Base-by-base conservation (phyloP, 140 eudicot genomes). In the Cichorium intybus region DNA sequence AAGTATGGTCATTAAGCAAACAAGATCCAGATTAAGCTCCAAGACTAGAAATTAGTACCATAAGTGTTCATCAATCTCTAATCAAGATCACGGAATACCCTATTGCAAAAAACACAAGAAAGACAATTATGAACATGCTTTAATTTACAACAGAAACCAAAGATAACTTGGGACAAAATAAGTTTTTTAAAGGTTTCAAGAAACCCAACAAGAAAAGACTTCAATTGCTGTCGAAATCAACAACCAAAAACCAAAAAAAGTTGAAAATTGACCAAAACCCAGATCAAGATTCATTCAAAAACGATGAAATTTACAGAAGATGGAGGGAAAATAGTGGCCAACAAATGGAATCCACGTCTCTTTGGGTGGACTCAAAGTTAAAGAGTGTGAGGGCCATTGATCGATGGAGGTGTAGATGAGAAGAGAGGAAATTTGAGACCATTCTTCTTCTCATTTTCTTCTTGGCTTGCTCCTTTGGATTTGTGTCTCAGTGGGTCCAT, bases 291-390 rank as follows among this genome's bases (percentile, higher is more conserved):
- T 79, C 69, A 76, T 45, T 68, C 7, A 49, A 66, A 69, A 76
- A 52, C 56, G 62, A 54, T 45, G 56, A 51, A 39, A 50, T 51
- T 65, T 77, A 68, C 58, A 63, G 72, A 41, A 15, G 11, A 68
- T 43, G 47, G 21, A 62, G 56, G 59, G 35, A 37, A 78, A 76
- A 65, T 7, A 68, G 15, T 33, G 72, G 18, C 60, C 31, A 72
- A 68, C 64, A 83, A 47, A 33, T 56, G 69, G 69, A 82, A 85
- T 80, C 85, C 73, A 69, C 75, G 50, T 81, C 77, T 72, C 80
- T 82, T 84, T 72, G 81, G 80, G 74, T 85, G 87, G 85, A 82
- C 85, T 88, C 89, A 75, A 82, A 77, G 92, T 65, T 72, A 64
- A 75, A 72, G 72, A 60, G 47, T 56, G 61, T 75, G 73, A 77